These are phyloP conservation scores for Ocimum tenuiflorum DNA, from an alignment of 257 asterid species.

Conservation along the genomic window DNA sequence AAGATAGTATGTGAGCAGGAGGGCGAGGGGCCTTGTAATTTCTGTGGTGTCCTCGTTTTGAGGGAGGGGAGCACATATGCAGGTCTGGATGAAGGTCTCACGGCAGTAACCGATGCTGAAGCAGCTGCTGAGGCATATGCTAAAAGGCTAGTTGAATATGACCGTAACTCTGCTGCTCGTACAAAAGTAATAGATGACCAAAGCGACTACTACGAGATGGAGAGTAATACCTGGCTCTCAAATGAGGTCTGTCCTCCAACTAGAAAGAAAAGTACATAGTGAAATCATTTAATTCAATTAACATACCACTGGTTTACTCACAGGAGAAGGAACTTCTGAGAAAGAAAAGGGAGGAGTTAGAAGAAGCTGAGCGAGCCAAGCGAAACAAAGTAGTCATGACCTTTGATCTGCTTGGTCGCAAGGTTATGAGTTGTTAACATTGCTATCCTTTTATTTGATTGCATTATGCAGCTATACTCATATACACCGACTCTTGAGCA, in stretches of 20 bases:
- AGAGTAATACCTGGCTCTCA: slow-evolving; percentile 79
- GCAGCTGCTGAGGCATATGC: slow-evolving; percentile 84
- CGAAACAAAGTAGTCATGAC: slow-evolving; percentile 71
- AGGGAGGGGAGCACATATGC: slow-evolving; percentile 85
- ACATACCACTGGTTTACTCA: slow-evolving; percentile 8
- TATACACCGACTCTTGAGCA: background rate
- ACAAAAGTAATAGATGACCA: slow-evolving; percentile 95
- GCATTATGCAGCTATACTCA: background rate
- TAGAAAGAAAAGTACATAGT: background rate
- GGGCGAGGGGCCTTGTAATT: slow-evolving; percentile 91
- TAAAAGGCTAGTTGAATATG: slow-evolving; percentile 93
- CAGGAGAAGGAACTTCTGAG: slow-evolving; percentile 82
- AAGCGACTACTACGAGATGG: slow-evolving; percentile 89
- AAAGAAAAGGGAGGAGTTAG: slow-evolving; percentile 72
- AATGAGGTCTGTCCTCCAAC: slow-evolving; percentile 45
- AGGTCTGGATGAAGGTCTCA: slow-evolving; percentile 58
- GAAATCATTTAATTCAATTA: background rate
- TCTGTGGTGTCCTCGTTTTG: slow-evolving; percentile 88
- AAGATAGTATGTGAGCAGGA: slow-evolving; percentile 96
- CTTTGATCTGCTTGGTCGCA: slow-evolving; percentile 91
- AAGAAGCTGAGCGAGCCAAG: slow-evolving; percentile 73
- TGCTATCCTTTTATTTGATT: slow-evolving; percentile 5
- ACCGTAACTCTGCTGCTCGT: slow-evolving; percentile 96
- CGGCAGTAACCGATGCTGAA: slow-evolving; percentile 57
- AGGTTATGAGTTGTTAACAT: slow-evolving; percentile 41